Percentiles rank a stretch among this genome's conserved stretches.
phyloP scores from a whole-genome alignment of 2,329 filamentous ascomycete species.

The Furcasterigmium sp. region DNA sequence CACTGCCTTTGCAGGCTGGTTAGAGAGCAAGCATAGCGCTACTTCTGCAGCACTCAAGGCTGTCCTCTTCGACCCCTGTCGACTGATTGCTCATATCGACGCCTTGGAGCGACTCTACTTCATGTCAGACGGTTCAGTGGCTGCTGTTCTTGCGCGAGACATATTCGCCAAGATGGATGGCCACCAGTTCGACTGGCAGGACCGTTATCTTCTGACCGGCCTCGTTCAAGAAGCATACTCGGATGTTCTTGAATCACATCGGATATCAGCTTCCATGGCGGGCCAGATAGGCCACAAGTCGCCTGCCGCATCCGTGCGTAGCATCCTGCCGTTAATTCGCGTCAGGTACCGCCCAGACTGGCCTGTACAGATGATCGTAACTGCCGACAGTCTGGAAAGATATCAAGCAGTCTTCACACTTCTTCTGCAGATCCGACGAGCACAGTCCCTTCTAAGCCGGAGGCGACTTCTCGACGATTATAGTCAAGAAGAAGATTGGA shows the following conservation, averaged over 20 bases:
- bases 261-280: conserved; percentile 44
- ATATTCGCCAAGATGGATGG: conserved; percentile 73
- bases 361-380: conserved; percentile 68
- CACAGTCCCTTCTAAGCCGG: conserved; percentile 60
- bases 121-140: conserved; percentile 65
- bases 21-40: conserved; percentile 66
- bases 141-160: conserved; percentile 59
- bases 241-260: conserved; percentile 50
- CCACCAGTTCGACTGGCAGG: conserved; percentile 61
- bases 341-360: conserved; percentile 64
- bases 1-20: conserved; percentile 67
- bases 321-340: conserved; percentile 56
- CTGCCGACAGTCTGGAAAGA: conserved; percentile 52
- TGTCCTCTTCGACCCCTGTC: conserved; percentile 64
- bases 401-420: conserved; percentile 74
- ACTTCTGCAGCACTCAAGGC: conserved; percentile 62
- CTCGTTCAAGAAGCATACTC: conserved; percentile 69
- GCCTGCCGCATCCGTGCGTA: conserved; percentile 14
- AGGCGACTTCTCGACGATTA: conserved; percentile 38
- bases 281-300: background rate
- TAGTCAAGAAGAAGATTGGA: conserved; percentile 27
- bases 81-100: conserved; percentile 59
- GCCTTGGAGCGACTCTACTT: conserved; percentile 71
- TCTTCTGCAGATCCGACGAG: conserved; percentile 71
- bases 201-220: conserved; percentile 76